Evolutionary conservation across 2,329 filamentous ascomycete genomes (phyloP), one percentile per base, ranked within the genome.

Genomic region (Truncatella angustata): DNA sequence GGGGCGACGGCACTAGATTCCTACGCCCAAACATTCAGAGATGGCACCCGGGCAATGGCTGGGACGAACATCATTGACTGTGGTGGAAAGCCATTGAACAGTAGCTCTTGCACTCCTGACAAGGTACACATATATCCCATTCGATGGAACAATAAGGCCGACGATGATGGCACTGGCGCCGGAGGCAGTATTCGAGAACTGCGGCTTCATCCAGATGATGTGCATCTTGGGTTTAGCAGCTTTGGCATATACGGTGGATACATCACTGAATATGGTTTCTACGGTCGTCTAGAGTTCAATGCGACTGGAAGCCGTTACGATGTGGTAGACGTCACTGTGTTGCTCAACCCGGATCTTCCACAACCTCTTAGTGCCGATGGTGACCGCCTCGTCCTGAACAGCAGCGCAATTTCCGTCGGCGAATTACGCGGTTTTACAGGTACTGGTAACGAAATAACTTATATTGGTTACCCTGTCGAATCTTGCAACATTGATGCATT

Each of bases 371-470:
- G 50, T 5, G 51, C 51, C 4, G 51, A 61, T 1, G 67, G 65
- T 6, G 52, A 55, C 5, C 43, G 68, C n/a, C 45, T 74, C 12
- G 18, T 51, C 3, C 36, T 71, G 34, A 65, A 71, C 30, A 37
- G 53, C 1, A 56, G 63, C 7, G 66, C 65, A 9, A 66, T 74
- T 47, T 57, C 54, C 3, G 64, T 76, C 0, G 74, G 74, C 5
- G 74, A 78, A 60, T 61, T 76, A 1, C 70, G 74, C 10, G 73
- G 74, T 6, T 77, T 76, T 55, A 72, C 55, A 9, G 73, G 73
- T 5, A 63, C 60, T 3, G 73, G 74, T 1, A 60, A 65, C 6
- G 72, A 76, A 53, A 62, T 75, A 14, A 67, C 64, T 0, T 76
- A 75, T 57, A 60, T 77, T 6, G 73, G 73, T 1, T 45, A 45